Evolutionary conservation across 345 rosid genomes (phyloP), one percentile per base, ranked within the genome.

Genomic region (Brassica cretica): DNA sequence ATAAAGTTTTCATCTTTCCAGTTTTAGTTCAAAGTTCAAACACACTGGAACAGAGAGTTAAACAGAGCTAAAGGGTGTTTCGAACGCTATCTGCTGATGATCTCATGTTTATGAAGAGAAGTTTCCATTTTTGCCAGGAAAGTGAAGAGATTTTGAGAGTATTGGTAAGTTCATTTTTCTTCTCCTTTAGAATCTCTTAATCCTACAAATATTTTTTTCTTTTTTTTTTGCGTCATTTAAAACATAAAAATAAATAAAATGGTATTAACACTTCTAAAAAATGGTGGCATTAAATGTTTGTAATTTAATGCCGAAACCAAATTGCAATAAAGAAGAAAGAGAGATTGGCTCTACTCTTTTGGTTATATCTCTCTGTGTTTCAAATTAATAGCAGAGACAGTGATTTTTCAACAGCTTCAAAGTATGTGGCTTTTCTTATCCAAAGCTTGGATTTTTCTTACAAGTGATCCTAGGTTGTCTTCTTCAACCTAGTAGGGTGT

Each of bases 291-390:
- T 65, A 44, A 64, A 73, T 77, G 71, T 73, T 83, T 8, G 66
- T 76, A 83, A 75, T 86, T 77, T 11, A 85, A 85, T 85, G 85
- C 80, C 81, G 32, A 39, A 84, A 83, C 81, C 83, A 58, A 71
- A 80, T 81, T 75, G 81, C 77, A 78, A 76, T 86, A 68, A 81
- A 83, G 70, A 71, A 73, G 73, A 75, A 75, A 80, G 83, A 80
- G 83, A 75, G 79, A 70, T 75, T 74, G 71, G 68, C 61, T 73
- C 35, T 68, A 62, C 51, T 73, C 71, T 74, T 71, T 81, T 80
- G 72, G 56, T 64, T 61, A 14, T 56, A 12, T 71, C 27, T 71
- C 55, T 66, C 65, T 39, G 64, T 60, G 64, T 30, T 59, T 60
- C 64, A 25, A 60, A 60, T 60, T 60, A 25, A 60, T 60, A 10